Base-by-base conservation (phyloP, 495 filamentous ascomycete genomes). In the Talaromyces borbonicus region DNA sequence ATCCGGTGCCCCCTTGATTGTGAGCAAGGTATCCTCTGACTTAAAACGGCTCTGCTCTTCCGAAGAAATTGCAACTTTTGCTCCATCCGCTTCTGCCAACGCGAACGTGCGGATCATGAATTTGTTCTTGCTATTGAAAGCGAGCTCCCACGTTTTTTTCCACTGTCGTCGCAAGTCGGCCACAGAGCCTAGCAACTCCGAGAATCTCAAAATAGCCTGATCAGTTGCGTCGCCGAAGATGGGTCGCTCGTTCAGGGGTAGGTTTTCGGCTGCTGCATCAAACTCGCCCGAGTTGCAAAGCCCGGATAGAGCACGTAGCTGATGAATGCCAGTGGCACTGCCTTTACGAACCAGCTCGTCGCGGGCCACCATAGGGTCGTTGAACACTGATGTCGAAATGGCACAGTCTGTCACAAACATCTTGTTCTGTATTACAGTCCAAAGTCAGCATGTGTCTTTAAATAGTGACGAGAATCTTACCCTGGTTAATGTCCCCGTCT, bases 41-140 rank as follows among this genome's bases (percentile, higher is more conserved):
- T 29, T 46, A 20, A 49, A 49, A 5, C 43, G 14, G n/a, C 25
- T 15, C 18, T 25, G 19, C 23, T 49, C 47, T 25, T 15, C 47
- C 3, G 47, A n/a, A 2, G 47, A 49, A 15, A 49, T 25, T 8
- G 47, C 47, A 4, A 43, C 12, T 19, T 22, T 29, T 1, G 43
- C 6, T 3, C 47, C 38, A 26, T 40, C 35, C 9, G 47, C 25
- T 33, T 49, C 47, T 1, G 35, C 38, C 8, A 49, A 14, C n/a
- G 37, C 8, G 19, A 49, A 49, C 2, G 47, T 49, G 20, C 47
- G 35, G 35, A 49, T 49, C 65, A 68, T 68, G 62, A 63, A 87
- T 55, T 87, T 89, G 56, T 85, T 86, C 65, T 85, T 85, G 54
- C 76, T 81, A 57, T 87, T 89, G 64, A 89, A 87, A 0, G 78